Conservation (phyloP, 495 filamentous ascomycete genomes). For the Clohesyomyces aquaticus region DNA sequence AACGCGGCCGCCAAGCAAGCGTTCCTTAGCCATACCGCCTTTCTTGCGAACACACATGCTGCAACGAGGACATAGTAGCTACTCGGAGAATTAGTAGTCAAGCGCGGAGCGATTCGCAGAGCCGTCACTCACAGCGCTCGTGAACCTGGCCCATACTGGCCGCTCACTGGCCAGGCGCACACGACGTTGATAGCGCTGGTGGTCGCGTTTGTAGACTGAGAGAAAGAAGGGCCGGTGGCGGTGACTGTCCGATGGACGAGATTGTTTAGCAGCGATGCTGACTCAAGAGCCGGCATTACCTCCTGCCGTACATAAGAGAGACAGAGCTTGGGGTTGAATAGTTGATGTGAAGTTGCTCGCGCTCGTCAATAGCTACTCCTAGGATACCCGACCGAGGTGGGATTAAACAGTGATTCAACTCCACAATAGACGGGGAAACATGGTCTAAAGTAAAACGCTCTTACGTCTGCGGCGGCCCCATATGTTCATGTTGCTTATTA, state of each 20-base stretch:
- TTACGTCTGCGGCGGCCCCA: no score
- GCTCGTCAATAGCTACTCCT: not conserved
- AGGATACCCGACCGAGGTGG: no score
- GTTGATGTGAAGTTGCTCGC: not conserved
- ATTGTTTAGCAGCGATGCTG: not conserved
- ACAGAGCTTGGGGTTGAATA: not conserved
- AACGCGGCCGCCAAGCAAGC: slow-evolving; percentile 65
- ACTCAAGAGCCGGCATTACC: slow-evolving; percentile 4
- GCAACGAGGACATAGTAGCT: slow-evolving; percentile 58
- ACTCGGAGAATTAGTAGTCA: not conserved
- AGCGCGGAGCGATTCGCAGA: not conserved
- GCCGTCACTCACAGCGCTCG: slow-evolving; percentile 53
- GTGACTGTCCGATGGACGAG: not conserved
- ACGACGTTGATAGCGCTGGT: slow-evolving; percentile 53
- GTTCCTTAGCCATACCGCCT: slow-evolving; percentile 60
- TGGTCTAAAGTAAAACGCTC: no score
- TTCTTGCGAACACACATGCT: slow-evolving; percentile 61
- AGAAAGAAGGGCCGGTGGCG: not conserved
- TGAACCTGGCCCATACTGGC: slow-evolving; percentile 63
- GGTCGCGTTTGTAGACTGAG: slow-evolving; percentile 2
- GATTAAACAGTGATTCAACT: no score
- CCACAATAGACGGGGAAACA: no score
- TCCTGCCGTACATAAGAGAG: not conserved
- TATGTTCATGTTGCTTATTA: not conserved
- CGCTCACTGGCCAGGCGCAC: slow-evolving; percentile 64